A percentile compares a stretch with the other conserved stretches of the same genome.
Evolutionary conservation across 192 early-diverging fungal species (phyloP).

Genomic region (Backusella psychrophila): DNA sequence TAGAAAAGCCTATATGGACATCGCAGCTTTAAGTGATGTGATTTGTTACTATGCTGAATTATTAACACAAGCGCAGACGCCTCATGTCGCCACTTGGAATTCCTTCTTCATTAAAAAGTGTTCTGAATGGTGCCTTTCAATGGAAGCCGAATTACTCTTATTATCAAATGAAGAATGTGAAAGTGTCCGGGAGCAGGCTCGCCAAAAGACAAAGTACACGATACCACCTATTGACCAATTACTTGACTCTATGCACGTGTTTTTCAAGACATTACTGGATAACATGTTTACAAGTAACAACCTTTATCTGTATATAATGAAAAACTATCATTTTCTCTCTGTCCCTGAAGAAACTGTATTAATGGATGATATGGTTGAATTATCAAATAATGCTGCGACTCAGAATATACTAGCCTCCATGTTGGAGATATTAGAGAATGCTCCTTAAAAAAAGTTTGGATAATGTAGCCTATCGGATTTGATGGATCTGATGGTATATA

Average conservation of each 20-base stretch:
- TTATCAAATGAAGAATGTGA: neutral
- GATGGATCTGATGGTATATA: neutral
- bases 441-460: neutral
- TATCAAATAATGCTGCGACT: neutral
- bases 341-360: neutral
- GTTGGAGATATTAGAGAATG: neutral
- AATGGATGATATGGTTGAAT: neutral
- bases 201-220: neutral
- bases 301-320: neutral
- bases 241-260: neutral
- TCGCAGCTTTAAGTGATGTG: neutral
- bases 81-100: slow-evolving; percentile 8
- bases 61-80: neutral
- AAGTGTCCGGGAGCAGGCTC: neutral
- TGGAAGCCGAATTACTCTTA: slow-evolving; percentile 12
- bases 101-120: slow-evolving; percentile 4
- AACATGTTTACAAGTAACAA: neutral
- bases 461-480: neutral
- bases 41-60: slow-evolving; percentile 12
- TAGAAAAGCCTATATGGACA: neutral
- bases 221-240: neutral
- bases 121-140: slow-evolving; percentile 12
- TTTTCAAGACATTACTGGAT: neutral
- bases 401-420: neutral
- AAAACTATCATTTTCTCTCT: slow-evolving; percentile 7